These are phyloP conservation scores for Emergomyces orientalis DNA, from an alignment of 2,329 filamentous ascomycete species.

Conservation along the genomic window DNA sequence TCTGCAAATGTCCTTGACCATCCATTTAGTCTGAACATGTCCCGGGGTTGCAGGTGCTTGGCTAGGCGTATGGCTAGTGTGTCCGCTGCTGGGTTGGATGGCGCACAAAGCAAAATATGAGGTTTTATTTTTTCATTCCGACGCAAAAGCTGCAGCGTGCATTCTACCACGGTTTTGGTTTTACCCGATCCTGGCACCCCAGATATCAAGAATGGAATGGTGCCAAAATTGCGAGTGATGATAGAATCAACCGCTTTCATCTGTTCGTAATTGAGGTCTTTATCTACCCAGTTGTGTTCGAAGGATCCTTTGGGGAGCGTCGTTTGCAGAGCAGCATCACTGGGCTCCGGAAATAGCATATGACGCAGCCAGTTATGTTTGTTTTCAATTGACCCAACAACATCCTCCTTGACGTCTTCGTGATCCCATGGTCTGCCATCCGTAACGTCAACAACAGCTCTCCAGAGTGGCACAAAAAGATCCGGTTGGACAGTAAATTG, in stretches of 20 bases:
- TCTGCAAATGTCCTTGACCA: slow-evolving; percentile 34
- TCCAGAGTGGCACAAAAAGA: slow-evolving; percentile 16
- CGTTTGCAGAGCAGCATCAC: slow-evolving; percentile 32
- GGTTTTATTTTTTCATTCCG: slow-evolving; percentile 11
- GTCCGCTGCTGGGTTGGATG: slow-evolving; percentile 41
- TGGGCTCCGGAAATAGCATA: slow-evolving; percentile 38
- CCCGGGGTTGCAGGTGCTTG: slow-evolving; percentile 26
- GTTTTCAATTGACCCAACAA: slow-evolving; percentile 21
- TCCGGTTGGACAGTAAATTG: slow-evolving; percentile 17
- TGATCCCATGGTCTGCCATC: slow-evolving; percentile 42
- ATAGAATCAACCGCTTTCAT: slow-evolving; percentile 38
- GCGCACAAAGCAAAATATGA: slow-evolving; percentile 38
- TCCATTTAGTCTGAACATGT: slow-evolving; percentile 37
- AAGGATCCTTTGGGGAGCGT: slow-evolving; percentile 29
- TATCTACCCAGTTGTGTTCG: slow-evolving; percentile 32
- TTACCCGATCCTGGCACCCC: slow-evolving; percentile 46
- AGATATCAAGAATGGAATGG: slow-evolving; percentile 40
- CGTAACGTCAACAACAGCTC: slow-evolving; percentile 16
- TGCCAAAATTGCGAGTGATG: slow-evolving; percentile 34
- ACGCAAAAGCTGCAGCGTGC: slow-evolving; percentile 26
- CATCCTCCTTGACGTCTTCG: slow-evolving; percentile 42
- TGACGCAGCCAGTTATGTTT: slow-evolving; percentile 17
- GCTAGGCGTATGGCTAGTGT: slow-evolving; percentile 35
- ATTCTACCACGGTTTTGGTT: slow-evolving; percentile 43
- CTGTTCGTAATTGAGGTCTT: slow-evolving; percentile 41